Conservation (phyloP, 306 rosid species). For the Calophaca sinica region DNA sequence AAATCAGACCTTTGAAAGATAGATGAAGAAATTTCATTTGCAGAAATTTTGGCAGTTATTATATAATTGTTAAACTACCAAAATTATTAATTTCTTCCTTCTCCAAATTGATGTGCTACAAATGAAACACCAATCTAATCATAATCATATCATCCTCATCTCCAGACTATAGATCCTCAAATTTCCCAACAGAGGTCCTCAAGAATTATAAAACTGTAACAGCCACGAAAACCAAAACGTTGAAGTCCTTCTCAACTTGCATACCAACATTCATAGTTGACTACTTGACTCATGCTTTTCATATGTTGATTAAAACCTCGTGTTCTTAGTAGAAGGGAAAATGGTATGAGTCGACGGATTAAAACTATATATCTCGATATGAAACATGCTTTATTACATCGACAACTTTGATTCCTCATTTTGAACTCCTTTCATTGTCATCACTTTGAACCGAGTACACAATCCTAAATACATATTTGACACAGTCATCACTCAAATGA, state of each 20-base stretch:
- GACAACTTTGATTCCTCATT: not conserved
- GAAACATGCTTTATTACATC: not conserved
- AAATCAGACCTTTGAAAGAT: not conserved
- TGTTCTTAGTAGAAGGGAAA: not conserved
- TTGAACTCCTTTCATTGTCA: not conserved
- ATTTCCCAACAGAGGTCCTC: not conserved
- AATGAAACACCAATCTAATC: too few species aligned
- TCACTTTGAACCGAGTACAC: not conserved
- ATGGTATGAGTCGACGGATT: not conserved
- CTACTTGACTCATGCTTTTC: not conserved
- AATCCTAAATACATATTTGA: conserved; percentile 4
- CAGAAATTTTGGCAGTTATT: not conserved
- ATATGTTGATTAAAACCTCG: not conserved
- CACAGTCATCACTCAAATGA: conserved; percentile 16
- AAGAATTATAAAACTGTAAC: not conserved
- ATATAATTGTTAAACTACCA: too few species aligned
- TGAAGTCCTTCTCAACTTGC: not conserved
- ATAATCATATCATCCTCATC: too few species aligned
- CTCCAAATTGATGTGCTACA: too few species aligned
- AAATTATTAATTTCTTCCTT: too few species aligned
- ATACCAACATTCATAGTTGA: too few species aligned
- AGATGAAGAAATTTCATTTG: too few species aligned
- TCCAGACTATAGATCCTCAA: too few species aligned
- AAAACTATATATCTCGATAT: not conserved
- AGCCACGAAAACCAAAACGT: not conserved